Evolutionary conservation across 1,284 basidiomycete genomes (phyloP).

Genomic region (Clitocybe nebularis): DNA sequence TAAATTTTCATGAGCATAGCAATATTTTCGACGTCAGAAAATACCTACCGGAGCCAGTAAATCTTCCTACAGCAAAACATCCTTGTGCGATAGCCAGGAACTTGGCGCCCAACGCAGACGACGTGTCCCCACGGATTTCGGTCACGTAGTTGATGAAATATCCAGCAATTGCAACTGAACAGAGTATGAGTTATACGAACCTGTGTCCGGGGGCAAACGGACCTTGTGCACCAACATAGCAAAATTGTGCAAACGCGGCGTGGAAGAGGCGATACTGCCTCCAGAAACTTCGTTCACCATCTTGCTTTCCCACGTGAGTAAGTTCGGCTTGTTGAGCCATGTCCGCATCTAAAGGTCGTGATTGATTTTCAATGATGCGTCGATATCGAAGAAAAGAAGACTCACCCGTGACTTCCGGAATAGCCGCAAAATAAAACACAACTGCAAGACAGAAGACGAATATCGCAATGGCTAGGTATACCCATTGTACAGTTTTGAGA

Average conservation of each 20-base stretch:
- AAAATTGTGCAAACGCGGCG: constrained; percentile 31
- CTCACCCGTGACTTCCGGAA: constrained; percentile 32
- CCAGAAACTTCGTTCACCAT: constrained; percentile 25
- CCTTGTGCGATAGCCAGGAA: constrained; percentile 31
- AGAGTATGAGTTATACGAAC: too few species aligned
- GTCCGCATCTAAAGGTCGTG: constrained; percentile 23
- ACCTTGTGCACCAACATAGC: constrained; percentile 32
- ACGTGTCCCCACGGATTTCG: constrained; percentile 23
- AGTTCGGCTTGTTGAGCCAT: constrained; percentile 32
- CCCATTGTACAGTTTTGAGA: constrained; percentile 32
- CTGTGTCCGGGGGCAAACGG: too few species aligned
- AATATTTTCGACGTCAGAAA: too few species aligned
- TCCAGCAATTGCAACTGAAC: constrained; percentile 27
- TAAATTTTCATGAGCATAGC: neutral
- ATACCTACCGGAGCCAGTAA: constrained; percentile 25
- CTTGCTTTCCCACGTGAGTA: constrained; percentile 24
- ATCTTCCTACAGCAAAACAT: constrained; percentile 29
- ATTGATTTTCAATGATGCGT: neutral
- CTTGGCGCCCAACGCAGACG: constrained; percentile 23
- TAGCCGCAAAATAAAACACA: constrained; percentile 30
- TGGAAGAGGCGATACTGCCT: constrained; percentile 28
- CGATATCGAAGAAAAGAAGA: neutral
- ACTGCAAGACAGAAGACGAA: constrained; percentile 31
- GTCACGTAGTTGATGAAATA: constrained; percentile 33
- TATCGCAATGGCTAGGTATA: constrained; percentile 30